Conservation (phyloP, 2,329 filamentous ascomycete genomes). For the Mollisiaceae sp. region DNA sequence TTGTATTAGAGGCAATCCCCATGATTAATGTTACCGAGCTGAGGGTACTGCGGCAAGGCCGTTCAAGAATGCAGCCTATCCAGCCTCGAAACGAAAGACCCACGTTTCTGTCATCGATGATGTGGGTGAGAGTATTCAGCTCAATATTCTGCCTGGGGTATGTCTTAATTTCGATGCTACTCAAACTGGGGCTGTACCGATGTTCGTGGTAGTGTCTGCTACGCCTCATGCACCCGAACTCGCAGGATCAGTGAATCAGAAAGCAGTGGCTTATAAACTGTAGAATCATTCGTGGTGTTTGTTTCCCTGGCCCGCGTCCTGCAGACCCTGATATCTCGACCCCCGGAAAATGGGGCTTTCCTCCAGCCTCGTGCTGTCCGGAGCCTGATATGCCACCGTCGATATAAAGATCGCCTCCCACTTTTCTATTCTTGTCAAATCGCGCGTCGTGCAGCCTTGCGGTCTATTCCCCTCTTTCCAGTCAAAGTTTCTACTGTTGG, state of each 20-base stretch:
- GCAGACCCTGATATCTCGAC: background rate
- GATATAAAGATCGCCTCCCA: slow-evolving; percentile 1
- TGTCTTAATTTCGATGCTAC: background rate
- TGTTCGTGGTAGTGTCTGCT: background rate
- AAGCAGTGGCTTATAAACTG: background rate
- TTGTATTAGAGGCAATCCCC: too few species aligned
- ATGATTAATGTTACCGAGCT: too few species aligned
- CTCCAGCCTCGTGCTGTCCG: background rate
- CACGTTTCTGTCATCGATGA: too few species aligned
- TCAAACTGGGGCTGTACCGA: background rate
- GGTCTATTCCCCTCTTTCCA: background rate
- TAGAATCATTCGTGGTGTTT: background rate
- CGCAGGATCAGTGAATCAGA: background rate
- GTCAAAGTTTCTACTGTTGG: background rate
- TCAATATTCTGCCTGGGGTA: too few species aligned
- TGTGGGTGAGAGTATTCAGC: too few species aligned
- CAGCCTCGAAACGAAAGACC: too few species aligned
- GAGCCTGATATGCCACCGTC: background rate
- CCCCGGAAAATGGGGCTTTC: slow-evolving; percentile 4
- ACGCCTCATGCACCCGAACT: background rate
- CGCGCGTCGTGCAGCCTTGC: background rate
- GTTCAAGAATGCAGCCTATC: too few species aligned
- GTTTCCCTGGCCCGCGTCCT: background rate
- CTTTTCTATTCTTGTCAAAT: background rate
- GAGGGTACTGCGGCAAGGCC: too few species aligned